Percentiles rank a stretch among this genome's conserved stretches.
Evolutionary conservation across 2,329 filamentous ascomycete species (phyloP).

Genomic region (Paramyrothecium roridum): DNA sequence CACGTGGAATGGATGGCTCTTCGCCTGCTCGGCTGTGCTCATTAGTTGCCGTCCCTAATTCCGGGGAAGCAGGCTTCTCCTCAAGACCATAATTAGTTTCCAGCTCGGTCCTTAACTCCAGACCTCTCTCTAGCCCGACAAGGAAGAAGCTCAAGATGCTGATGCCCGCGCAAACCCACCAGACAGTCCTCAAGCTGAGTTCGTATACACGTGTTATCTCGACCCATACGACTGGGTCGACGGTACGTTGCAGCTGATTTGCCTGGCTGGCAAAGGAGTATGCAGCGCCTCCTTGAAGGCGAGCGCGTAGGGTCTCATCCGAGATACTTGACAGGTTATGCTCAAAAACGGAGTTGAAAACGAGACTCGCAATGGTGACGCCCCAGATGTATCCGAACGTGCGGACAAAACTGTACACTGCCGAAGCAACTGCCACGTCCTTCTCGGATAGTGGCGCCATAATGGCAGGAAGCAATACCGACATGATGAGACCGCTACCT

Average conservation of each 20-base stretch:
- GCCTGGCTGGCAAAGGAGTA: neutral
- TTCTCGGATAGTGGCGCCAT: neutral
- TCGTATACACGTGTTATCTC: too few relatives aligned
- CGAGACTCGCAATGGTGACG: neutral
- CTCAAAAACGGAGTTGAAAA: conserved; percentile 1
- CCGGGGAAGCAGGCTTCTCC: too few relatives aligned
- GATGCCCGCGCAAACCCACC: neutral
- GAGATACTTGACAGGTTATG: neutral
- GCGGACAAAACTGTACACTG: neutral
- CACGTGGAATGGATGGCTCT: too few relatives aligned
- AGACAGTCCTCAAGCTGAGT: neutral
- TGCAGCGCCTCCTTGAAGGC: neutral
- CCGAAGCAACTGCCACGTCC: neutral
- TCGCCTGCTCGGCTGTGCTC: too few relatives aligned
- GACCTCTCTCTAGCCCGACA: neutral
- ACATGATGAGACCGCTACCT: neutral
- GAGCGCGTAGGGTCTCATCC: neutral
- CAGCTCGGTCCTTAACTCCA: neutral
- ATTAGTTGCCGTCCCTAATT: too few relatives aligned
- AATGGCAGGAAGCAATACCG: neutral
- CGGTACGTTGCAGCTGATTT: neutral
- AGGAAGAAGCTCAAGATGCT: neutral
- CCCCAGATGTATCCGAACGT: conserved; percentile 2
- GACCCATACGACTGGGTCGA: neutral
- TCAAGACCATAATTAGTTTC: neutral